Evolutionary conservation across 345 rosid species (phyloP).

Genomic region (Acer negundo): DNA sequence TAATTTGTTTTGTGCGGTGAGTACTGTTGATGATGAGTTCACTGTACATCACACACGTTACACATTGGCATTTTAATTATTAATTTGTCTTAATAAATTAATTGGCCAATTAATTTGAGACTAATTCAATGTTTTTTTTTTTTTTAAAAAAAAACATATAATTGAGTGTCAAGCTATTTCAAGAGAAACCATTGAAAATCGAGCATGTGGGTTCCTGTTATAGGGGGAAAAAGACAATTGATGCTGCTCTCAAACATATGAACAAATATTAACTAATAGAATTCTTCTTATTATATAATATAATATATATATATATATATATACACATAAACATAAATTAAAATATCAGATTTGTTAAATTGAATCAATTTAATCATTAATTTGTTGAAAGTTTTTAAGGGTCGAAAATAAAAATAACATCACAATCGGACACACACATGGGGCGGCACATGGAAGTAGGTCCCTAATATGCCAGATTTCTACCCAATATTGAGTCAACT

Average conservation of each 20-base stretch:
- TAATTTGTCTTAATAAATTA: too few species aligned
- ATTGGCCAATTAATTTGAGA: constrained; percentile 25
- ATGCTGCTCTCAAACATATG: constrained; percentile 19
- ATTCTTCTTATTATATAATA: too few species aligned
- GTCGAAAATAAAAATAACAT: background rate
- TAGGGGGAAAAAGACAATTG: constrained; percentile 18
- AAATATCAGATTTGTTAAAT: background rate
- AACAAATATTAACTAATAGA: background rate
- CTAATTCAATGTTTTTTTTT: background rate
- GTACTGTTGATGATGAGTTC: constrained; percentile 6
- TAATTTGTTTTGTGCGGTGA: background rate
- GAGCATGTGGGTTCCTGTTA: constrained; percentile 25
- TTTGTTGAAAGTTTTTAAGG: constrained; percentile 9
- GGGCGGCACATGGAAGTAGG: constrained; percentile 24
- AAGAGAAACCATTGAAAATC: background rate
- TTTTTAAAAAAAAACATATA: background rate
- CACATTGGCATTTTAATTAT: background rate
- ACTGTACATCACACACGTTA: constrained; percentile 2
- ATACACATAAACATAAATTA: background rate
- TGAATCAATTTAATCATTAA: background rate
- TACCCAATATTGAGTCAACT: constrained; percentile 15
- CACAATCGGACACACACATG: constrained; percentile 11
- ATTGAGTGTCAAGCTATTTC: background rate
- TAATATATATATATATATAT: background rate
- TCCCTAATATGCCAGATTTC: background rate